These are phyloP conservation scores for Zoysia japonica DNA, from an alignment of 176 grass and related monocot species.

Conservation along the genomic window DNA sequence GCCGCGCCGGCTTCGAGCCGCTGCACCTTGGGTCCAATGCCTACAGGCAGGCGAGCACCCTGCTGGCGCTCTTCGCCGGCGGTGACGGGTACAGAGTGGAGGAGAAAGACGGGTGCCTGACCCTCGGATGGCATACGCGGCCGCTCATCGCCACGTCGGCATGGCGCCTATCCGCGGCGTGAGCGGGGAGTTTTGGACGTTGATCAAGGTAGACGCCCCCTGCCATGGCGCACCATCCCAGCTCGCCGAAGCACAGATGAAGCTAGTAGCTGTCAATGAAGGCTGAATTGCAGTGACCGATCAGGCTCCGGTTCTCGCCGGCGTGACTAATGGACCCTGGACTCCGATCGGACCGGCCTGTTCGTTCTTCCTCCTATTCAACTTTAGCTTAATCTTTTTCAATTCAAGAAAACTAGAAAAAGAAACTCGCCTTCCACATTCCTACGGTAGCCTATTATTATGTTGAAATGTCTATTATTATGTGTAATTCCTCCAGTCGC, in stretches of 20 bases:
- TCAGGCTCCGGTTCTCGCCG: slow-evolving; percentile 27
- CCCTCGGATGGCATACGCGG: slow-evolving; percentile 82
- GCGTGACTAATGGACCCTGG: slow-evolving; percentile 36
- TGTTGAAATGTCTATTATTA: slow-evolving; percentile 59
- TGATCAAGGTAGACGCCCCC: slow-evolving; percentile 20
- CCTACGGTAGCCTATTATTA: slow-evolving; percentile 34
- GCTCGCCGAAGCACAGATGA: slow-evolving; percentile 31
- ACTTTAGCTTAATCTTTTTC: not conserved
- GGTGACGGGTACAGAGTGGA: slow-evolving; percentile 92
- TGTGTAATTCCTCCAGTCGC: slow-evolving; percentile 55
- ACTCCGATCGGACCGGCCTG: slow-evolving; percentile 30
- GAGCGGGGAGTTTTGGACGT: slow-evolving; percentile 30
- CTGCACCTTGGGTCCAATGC: slow-evolving; percentile 93
- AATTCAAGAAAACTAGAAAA: slow-evolving; percentile 4
- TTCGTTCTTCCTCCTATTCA: slow-evolving; percentile 35
- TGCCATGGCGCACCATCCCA: slow-evolving; percentile 3
- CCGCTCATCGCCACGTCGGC: slow-evolving; percentile 95
- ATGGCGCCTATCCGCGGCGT: slow-evolving; percentile 60
- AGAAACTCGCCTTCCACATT: not conserved
- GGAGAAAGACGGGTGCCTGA: slow-evolving; percentile 90
- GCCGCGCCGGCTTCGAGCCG: slow-evolving; percentile 68
- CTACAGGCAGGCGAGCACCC: slow-evolving; percentile 93
- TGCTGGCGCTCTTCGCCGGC: slow-evolving; percentile 82
- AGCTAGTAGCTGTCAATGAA: slow-evolving; percentile 36
- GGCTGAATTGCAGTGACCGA: slow-evolving; percentile 41